Conservation (phyloP, 1,284 basidiomycete species). For the Trichosporon coremiiforme region DNA sequence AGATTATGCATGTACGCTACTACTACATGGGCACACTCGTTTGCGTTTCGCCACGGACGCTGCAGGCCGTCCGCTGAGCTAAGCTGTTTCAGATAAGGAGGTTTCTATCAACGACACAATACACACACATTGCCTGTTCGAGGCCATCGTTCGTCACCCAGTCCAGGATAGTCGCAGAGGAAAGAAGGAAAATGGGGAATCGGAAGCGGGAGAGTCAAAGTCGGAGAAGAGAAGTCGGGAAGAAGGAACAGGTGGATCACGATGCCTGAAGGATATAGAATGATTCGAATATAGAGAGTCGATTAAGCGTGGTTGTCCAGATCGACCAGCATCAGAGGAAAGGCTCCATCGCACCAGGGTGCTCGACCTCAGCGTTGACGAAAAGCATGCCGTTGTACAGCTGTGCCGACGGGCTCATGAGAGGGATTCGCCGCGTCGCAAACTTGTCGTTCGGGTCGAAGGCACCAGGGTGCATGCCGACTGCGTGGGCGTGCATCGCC, state of each 20-base stretch:
- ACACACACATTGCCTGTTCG: not conserved
- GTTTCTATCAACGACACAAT: slow-evolving; percentile 1
- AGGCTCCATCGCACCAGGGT: slow-evolving; percentile 21
- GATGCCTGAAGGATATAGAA: not conserved
- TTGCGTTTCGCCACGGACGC: not conserved
- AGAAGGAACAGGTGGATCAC: not conserved
- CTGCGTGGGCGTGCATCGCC: slow-evolving; percentile 23
- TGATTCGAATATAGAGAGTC: not conserved
- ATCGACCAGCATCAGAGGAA: slow-evolving; percentile 16
- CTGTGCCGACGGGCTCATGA: slow-evolving; percentile 33
- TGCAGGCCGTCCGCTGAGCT: not conserved
- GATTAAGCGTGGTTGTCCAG: slow-evolving; percentile 2
- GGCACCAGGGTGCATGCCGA: slow-evolving; percentile 18
- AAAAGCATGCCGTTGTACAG: slow-evolving; percentile 34
- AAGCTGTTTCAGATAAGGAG: not conserved
- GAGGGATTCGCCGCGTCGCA: slow-evolving; percentile 24
- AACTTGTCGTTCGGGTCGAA: slow-evolving; percentile 27
- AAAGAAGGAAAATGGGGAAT: not conserved
- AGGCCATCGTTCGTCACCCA: slow-evolving; percentile 12
- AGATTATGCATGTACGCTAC: slow-evolving; percentile 14
- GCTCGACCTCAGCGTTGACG: slow-evolving; percentile 27
- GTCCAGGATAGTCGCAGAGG: not conserved
- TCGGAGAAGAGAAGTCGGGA: not conserved
- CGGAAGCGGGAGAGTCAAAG: not conserved
- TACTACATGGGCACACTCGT: slow-evolving; percentile 8